Evolutionary conservation across 371 early-diverging fungal genomes (phyloP), one percentile per base, ranked within the genome.

Genomic region (Apophysomyces trapeziformis): DNA sequence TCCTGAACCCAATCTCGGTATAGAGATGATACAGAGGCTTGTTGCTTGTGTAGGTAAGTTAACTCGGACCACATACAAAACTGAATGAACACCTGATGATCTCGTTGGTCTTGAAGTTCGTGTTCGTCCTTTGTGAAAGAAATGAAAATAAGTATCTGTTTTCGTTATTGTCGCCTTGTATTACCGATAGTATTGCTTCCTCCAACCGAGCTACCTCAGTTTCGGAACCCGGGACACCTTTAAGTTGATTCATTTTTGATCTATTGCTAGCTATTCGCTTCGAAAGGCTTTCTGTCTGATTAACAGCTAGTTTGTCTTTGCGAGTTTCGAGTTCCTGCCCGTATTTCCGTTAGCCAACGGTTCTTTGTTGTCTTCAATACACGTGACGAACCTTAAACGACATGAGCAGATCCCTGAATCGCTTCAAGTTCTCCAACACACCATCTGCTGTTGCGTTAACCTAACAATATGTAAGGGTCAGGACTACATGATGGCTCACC

Each of bases 81-180:
- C 35, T 66, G 70, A 37, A 77, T 78, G 63, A 77, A 80, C 14
- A 76, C 60, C 12, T 68, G 73, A 1, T 74, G 73, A 35, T 72
- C 64, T 62, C 73, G 62, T 58, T 82, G 78, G 41, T 66, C 72
- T 90, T 94, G 65, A 90, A 97, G 84, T 92, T 96, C 94, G 70
- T 90, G 82, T 84, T 99, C 76, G 93, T 96, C 93, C 96, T 98
- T 11, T 13, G 87, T 91, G 92, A 80, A 93, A 92, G 68, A 41
- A 93, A 93, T 47, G 95, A 68, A 41, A 93, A 93, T 47, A 95
- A 94, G 87, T 83, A 93, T 50, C 9, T 26, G 54, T 50, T 50
- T 50, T n/a, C 16, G 13, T 45, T 13, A n/a, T 45, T 43, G 13
- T 45, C 46, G 21, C 8, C 21, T n/a, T 18, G 9, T 63, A 68